Base-by-base conservation (phyloP, 495 filamentous ascomycete genomes). In the Lepidopterella palustris region DNA sequence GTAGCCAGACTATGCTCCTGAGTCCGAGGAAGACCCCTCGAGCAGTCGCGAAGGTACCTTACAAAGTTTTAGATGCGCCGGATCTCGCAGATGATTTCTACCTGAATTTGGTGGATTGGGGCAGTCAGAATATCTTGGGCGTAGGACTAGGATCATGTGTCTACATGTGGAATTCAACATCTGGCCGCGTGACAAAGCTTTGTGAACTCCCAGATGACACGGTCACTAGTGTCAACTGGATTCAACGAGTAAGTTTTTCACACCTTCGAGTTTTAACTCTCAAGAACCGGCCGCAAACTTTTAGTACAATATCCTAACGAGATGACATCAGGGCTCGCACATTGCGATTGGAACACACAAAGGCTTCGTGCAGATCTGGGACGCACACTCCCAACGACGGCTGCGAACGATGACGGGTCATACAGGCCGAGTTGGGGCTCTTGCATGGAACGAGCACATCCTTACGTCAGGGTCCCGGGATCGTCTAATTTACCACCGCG, bases 381-480 rank as follows among this genome's bases (percentile, higher is more conserved):
- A 98, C 76, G 93, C 92, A 3, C 86, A 92, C 62, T 81, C 87
- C 71, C 83, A 84, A 55, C 84, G 90, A 45, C 82, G 92, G 45
- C 76, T 98, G 50, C 83, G 93, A 53, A 96, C 91, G 5, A 98
- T 98, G 93, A 93, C 89, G 18, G 93, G 93, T 3, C 93, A 98
- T 70, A 90, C 90, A 1, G 90, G 85, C 29, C 83, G 93, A 29
- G 92, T 97, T 18, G 95, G 86, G 42, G 88, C 92, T 26, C 76
- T 98, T 53, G 93, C 93, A 5, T 98, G 93, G 93, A 97, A 97
- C 60, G 90, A 92, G 54, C 93, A 98, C 70, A 96, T 98, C 56
- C 82, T 98, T 32, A 95, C 91, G 9, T 96, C 95, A 2, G 93
- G 93, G 21, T 97, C 92, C 4, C 83, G 93, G 20, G 93, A 98